Evolutionary conservation across 179 eudicot genomes (phyloP).

Genomic region (Drosera spatulata): DNA sequence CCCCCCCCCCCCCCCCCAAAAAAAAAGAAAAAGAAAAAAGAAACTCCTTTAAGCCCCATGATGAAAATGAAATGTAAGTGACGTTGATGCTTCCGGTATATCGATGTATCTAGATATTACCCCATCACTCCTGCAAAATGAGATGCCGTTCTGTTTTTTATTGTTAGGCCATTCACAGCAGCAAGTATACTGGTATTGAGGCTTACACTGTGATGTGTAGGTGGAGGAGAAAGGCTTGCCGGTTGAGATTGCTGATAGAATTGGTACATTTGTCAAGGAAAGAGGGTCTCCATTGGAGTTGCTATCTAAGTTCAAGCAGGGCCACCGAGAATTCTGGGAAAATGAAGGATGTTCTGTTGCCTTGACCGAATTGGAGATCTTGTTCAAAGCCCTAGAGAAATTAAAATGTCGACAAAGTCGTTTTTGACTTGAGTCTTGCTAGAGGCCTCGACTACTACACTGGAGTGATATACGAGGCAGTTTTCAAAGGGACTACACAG

Average conservation of each 20-base stretch:
- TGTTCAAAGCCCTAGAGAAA: conserved; percentile 64
- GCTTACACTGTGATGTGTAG: conserved; percentile 19
- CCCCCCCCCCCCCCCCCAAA: too few relatives aligned
- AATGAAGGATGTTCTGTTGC: conserved; percentile 53
- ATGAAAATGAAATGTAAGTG: too few relatives aligned
- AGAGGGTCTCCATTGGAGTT: conserved; percentile 72
- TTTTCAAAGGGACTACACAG: conserved; percentile 86
- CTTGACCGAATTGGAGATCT: conserved; percentile 63
- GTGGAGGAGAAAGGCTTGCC: conserved; percentile 77
- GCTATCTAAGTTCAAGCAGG: conserved; percentile 52
- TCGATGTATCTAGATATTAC: too few relatives aligned
- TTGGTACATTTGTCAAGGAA: conserved; percentile 64
- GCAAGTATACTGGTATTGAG: too few relatives aligned
- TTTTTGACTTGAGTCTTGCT: conserved; percentile 93
- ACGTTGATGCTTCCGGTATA: too few relatives aligned
- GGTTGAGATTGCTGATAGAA: conserved; percentile 60
- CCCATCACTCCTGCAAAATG: too few relatives aligned
- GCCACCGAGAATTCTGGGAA: conserved; percentile 53
- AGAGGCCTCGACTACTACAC: conserved; percentile 98
- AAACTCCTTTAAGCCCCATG: too few relatives aligned
- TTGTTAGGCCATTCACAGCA: too few relatives aligned
- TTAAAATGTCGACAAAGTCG: conserved; percentile 61
- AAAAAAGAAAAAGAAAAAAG: too few relatives aligned
- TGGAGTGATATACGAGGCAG: conserved; percentile 93
- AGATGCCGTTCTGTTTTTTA: too few relatives aligned